Base-by-base conservation (phyloP, 2,329 filamentous ascomycete genomes). In the Diaporthe capsici region DNA sequence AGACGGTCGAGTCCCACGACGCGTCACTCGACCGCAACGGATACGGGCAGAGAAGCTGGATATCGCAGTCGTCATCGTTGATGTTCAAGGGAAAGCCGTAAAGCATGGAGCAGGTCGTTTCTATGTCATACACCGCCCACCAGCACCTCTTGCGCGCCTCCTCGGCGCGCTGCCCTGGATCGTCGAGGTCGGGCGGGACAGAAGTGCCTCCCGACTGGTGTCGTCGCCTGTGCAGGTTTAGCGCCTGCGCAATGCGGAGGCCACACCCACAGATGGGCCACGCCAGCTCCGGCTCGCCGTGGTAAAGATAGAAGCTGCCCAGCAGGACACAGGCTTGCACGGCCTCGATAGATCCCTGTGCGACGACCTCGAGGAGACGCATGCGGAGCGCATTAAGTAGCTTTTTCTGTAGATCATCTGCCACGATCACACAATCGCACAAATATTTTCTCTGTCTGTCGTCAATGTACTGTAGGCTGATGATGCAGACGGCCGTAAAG, bases 11-110 rank as follows among this genome's bases (percentile, higher is more conserved):
- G 28, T 28, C 7, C 58, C 58, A 61, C 22, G 58, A 61, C 3
- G 37, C 37, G 44, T 61, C 58, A 9, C 37, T 3, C 4, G 58
- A 61, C 3, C 58, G 15, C 58, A 61, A 10, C 1, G 58, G 37
- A 13, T 61, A 61, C 6, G 58, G 58, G 15, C 20, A 17, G 5
- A 61, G 6, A 20, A 44, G 39, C n/a, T 61, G 22, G n/a, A 42
- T 15, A 28, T 61, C 58, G n/a, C 58, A 61, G 58, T 61, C 58
- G 15, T 61, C 37, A n/a, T 61, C 58, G n/a, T 61, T 61, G n/a
- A 61, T 61, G 15, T n/a, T 61, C 58, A 61, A 7, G 6, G 58
- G 58, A 9, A 61, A 61, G 12, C 58, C 58, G 13, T 44, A 61
- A 1, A 44, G 58, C 58, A 61, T 61, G 1, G 58, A 61, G 13